Evolutionary conservation across 192 early-diverging fungal genomes (phyloP), one percentile per base, ranked within the genome.

Genomic region (Coemansia reversa): DNA sequence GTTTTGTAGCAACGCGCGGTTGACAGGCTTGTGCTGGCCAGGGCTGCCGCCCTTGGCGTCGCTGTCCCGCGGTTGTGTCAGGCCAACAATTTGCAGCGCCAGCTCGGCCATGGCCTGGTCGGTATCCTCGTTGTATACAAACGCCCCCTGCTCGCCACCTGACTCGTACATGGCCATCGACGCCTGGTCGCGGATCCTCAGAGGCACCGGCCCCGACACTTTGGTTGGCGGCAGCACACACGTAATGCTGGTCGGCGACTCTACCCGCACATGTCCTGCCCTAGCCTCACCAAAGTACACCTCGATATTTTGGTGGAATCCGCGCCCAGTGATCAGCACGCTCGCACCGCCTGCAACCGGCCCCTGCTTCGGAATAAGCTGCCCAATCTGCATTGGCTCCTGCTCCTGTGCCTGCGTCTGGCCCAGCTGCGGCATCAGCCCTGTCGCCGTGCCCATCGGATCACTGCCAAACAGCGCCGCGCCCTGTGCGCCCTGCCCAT

Each of bases 61-160:
- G 88, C 92, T 1, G 23, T 47, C 32, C 25, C 28, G 45, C 14
- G 86, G 88, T 82, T 92, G 89, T 66, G 89, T 83, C 60, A 97
- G 65, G 19, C 95, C 95, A 0, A 95, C 87, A 0, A 94, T 88
- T 53, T 94, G 93, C 54, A 98, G 78, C 4, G 93, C 90, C 22
- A 98, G 84, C 65, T 95, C 94, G 74, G 94, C 87, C 60, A 98
- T 70, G n/a, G 91, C 90, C 45, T 90, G 86, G 72, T 98, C 95
- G 22, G 91, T 84, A 66, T 96, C 88, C 60, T 86, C 83, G 29
- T 82, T 68, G 28, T 85, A 87, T 5, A 74, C 74, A 55, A 87
- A 87, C 28, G 76, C 33, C 8, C 29, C 35, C 23, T 54, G 58
- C n/a, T 60, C 51, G 28, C 18, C 57, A 9, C 32, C 28, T 11